Percentiles rank a stretch among this genome's conserved stretches.
Evolutionary conservation across 148 eudicot species (phyloP).

Genomic region (Heliamphora exappendiculata): DNA sequence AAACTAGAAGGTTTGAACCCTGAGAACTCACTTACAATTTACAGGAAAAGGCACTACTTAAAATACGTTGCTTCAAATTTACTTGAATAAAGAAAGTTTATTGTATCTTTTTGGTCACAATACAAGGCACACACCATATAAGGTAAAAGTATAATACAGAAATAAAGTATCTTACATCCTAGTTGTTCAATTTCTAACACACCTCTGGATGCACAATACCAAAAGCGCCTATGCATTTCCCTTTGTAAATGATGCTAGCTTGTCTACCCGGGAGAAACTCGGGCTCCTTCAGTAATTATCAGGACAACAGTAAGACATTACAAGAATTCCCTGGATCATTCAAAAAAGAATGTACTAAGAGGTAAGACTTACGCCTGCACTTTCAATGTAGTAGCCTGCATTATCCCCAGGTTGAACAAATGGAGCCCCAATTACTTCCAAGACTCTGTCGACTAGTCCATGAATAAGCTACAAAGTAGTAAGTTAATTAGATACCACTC

Average conservation of each 20-base stretch:
- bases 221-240: conserved; percentile 68
- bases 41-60: too few species aligned
- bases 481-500: background rate
- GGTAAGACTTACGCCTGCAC: conserved; percentile 53
- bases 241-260: conserved; percentile 78
- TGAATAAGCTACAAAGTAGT: conserved; percentile 62
- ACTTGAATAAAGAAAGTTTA: background rate
- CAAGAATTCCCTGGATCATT: background rate
- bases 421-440: conserved; percentile 73
- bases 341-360: background rate
- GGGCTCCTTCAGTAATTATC: conserved; percentile 45
- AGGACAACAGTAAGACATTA: conserved; percentile 1
- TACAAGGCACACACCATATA: background rate
- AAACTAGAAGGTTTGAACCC: too few species aligned
- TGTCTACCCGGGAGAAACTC: conserved; percentile 82
- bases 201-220: conserved; percentile 99
- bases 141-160: background rate
- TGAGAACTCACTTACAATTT: too few species aligned
- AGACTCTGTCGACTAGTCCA: conserved; percentile 77
- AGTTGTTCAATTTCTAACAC: background rate
- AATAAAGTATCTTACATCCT: background rate
- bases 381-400: conserved; percentile 69
- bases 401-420: conserved; percentile 61
- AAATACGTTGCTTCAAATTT: background rate
- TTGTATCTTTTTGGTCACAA: background rate